phyloP scores from a whole-genome alignment of 1,284 basidiomycete genomes.

The Sporisorium graminicola region DNA sequence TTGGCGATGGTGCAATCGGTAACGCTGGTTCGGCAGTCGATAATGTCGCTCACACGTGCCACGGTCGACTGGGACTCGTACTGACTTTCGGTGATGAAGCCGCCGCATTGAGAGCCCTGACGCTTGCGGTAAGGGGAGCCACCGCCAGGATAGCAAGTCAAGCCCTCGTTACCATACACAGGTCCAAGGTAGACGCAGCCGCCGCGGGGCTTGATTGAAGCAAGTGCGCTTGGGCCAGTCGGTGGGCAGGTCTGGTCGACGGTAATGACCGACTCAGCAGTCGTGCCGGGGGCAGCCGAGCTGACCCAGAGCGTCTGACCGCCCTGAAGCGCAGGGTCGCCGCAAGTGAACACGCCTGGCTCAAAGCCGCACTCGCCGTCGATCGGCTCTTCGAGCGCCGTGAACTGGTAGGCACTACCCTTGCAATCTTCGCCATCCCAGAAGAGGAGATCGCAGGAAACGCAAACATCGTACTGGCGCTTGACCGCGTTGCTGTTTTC shows the following conservation, averaged over 20 bases:
- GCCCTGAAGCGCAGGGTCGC: background rate
- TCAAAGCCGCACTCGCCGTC: too few species aligned
- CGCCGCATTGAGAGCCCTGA: background rate
- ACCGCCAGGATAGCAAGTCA: slow-evolving; percentile 7
- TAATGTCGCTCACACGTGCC: too few species aligned
- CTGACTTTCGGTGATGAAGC: background rate
- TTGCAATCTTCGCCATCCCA: too few species aligned
- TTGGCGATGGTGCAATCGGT: too few species aligned
- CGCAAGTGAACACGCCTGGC: slow-evolving; percentile 1
- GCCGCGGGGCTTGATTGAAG: slow-evolving; percentile 5
- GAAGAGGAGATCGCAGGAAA: too few species aligned
- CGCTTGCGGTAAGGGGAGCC: slow-evolving; percentile 1
- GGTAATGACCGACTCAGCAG: slow-evolving; percentile 1
- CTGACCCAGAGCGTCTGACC: slow-evolving; percentile 8
- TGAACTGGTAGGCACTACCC: too few species aligned
- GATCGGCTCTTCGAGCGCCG: too few species aligned
- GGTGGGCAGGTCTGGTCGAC: slow-evolving; percentile 4
- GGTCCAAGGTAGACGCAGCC: slow-evolving; percentile 5
- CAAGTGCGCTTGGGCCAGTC: background rate
- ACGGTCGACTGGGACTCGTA: too few species aligned
- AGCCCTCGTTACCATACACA: background rate
- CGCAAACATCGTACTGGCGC: too few species aligned
- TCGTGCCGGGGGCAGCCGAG: slow-evolving; percentile 1
- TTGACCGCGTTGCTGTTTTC: background rate
- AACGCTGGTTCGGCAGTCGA: too few species aligned